Evolutionary conservation across 768 basidiomycete species (phyloP).

Genomic region (Hortiboletus campestris): DNA sequence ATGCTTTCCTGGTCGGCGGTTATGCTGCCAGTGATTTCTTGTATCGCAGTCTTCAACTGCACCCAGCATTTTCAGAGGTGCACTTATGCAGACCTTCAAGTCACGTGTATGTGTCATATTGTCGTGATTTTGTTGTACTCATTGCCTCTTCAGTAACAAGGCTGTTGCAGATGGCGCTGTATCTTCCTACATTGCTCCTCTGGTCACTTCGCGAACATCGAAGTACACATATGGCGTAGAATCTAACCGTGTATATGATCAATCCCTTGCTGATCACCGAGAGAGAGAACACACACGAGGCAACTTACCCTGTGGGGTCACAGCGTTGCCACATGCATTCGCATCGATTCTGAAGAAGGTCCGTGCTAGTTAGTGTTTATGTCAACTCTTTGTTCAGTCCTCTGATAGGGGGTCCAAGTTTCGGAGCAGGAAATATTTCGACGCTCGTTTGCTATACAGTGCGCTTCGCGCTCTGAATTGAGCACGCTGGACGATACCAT

Average conservation of each 20-base stretch:
- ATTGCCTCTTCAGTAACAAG: constrained; percentile 31
- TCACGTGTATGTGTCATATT: constrained; percentile 38
- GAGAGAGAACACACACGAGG: constrained; percentile 25
- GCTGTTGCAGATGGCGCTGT: constrained; percentile 33
- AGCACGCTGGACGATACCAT: not conserved
- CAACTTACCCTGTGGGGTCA: constrained; percentile 27
- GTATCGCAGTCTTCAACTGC: constrained; percentile 38
- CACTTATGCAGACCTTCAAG: constrained; percentile 45
- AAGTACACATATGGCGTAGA: constrained; percentile 40
- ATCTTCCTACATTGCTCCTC: constrained; percentile 37
- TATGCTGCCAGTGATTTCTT: constrained; percentile 49
- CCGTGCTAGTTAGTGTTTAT: not conserved
- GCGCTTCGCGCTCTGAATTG: not conserved
- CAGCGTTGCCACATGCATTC: constrained; percentile 34
- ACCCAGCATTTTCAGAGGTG: constrained; percentile 17
- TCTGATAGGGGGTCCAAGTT: constrained; percentile 6
- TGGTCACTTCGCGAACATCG: constrained; percentile 43
- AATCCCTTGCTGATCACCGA: constrained; percentile 37
- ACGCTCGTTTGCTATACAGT: not conserved
- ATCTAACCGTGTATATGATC: constrained; percentile 26
- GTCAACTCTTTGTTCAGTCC: not conserved
- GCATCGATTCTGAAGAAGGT: constrained; percentile 36
- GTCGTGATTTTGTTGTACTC: not conserved
- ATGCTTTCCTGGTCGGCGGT: constrained; percentile 50
- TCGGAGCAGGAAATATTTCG: not conserved